Conservation (phyloP, 768 basidiomycete genomes). For the Leucogyrophana mollusca region DNA sequence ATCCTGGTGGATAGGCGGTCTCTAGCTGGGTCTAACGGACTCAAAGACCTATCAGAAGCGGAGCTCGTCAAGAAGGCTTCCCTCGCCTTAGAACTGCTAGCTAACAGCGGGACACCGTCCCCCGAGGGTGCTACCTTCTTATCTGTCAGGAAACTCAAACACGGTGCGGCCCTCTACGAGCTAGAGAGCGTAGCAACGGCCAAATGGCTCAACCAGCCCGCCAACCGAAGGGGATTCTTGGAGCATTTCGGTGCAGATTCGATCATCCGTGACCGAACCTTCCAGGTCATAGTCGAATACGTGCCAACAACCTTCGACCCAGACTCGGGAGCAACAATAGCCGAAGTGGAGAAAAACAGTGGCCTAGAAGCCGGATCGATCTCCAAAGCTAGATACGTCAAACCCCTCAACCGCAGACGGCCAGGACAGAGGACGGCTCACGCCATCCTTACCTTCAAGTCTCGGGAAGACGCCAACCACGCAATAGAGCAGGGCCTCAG, state of each 20-base stretch:
- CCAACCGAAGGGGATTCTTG: slow-evolving; percentile 10
- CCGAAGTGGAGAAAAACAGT: slow-evolving; percentile 12
- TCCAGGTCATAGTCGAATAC: slow-evolving; percentile 12
- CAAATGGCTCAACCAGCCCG: slow-evolving; percentile 10
- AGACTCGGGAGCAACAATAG: background rate
- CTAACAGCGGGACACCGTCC: too few species aligned
- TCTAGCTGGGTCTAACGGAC: background rate
- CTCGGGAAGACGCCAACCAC: slow-evolving; percentile 18
- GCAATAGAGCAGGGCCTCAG: slow-evolving; percentile 17
- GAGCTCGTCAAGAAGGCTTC: background rate
- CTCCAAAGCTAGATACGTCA: slow-evolving; percentile 22
- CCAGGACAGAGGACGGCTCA: slow-evolving; percentile 19
- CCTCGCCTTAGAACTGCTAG: background rate
- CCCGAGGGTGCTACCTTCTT: background rate
- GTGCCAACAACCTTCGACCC: slow-evolving; percentile 21
- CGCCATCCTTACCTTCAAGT: slow-evolving; percentile 19
- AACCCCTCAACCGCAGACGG: slow-evolving; percentile 11
- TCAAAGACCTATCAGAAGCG: background rate
- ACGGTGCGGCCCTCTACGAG: slow-evolving; percentile 11
- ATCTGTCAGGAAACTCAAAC: background rate
- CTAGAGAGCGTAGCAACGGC: slow-evolving; percentile 10
- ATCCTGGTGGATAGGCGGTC: background rate
- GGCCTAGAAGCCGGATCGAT: slow-evolving; percentile 9
- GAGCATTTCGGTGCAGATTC: slow-evolving; percentile 12
- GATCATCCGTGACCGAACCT: background rate